phyloP scores from a whole-genome alignment of 768 basidiomycete species.

The Lactarius psammicola region DNA sequence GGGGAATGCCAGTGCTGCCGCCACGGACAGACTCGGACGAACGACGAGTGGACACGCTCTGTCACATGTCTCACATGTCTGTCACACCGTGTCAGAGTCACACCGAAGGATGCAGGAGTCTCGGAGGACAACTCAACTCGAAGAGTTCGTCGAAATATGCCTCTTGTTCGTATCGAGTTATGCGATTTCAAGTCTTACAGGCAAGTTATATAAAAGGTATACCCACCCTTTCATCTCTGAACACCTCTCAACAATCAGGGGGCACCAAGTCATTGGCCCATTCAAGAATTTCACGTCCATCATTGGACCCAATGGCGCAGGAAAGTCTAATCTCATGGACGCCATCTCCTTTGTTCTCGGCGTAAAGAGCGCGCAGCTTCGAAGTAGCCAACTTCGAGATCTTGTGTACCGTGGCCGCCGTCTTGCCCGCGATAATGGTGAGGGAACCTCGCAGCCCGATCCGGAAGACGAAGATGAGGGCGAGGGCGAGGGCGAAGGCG shows the following conservation, averaged over 20 bases:
- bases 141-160: slow-evolving; percentile 47
- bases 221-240: neutral
- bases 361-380: slow-evolving; percentile 88
- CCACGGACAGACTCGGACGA: too few relatives aligned
- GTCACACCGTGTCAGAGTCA: neutral
- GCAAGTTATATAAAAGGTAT: slow-evolving; percentile 35
- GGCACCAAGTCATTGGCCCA: slow-evolving; percentile 84
- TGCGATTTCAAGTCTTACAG: slow-evolving; percentile 98
- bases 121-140: neutral
- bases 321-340: slow-evolving; percentile 99
- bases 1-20: too few relatives aligned
- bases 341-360: slow-evolving; percentile 99
- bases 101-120: neutral
- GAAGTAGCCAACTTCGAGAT: slow-evolving; percentile 92
- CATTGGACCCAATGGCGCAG: slow-evolving; percentile 98
- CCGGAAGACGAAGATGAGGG: slow-evolving; percentile 46
- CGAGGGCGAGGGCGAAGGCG: slow-evolving; percentile 54
- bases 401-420: slow-evolving; percentile 91
- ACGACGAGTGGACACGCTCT: too few relatives aligned
- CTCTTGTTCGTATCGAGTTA: slow-evolving; percentile 81
- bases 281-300: slow-evolving; percentile 93
- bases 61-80: too few relatives aligned
- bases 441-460: slow-evolving; percentile 39
- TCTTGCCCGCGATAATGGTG: slow-evolving; percentile 51
- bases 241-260: slow-evolving; percentile 40